phyloP scores from a whole-genome alignment of 1,284 basidiomycete genomes.

The Ustilago cynodontis region DNA sequence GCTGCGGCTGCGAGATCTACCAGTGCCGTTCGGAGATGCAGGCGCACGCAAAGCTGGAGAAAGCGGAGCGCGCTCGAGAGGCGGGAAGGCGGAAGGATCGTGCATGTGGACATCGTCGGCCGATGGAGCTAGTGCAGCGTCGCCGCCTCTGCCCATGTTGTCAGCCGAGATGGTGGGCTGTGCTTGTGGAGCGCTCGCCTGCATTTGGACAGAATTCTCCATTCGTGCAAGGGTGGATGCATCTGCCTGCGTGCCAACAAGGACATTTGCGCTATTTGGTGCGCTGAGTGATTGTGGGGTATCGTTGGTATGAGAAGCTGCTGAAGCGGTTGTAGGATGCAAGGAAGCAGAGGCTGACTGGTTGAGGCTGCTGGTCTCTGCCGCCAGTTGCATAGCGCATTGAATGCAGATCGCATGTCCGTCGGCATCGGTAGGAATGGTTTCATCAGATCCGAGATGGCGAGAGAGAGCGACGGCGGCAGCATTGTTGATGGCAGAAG shows the following conservation, averaged over 20 bases:
- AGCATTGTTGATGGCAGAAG: conserved; percentile 52
- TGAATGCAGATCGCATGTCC: conserved; percentile 43
- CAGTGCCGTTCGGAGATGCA: conserved; percentile 15
- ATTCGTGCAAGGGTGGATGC: not conserved
- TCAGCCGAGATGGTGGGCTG: conserved; percentile 50
- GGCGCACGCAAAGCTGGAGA: conserved; percentile 35
- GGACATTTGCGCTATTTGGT: not conserved
- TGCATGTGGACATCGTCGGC: conserved; percentile 36
- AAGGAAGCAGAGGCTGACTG: not conserved
- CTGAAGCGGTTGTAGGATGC: not conserved
- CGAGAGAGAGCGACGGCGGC: conserved; percentile 45
- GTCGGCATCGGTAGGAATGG: conserved; percentile 26
- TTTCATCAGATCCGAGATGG: conserved; percentile 35
- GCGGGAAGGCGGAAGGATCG: conserved; percentile 46
- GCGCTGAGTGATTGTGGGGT: conserved; percentile 9
- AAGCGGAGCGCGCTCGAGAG: conserved; percentile 34
- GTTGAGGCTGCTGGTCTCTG: not conserved
- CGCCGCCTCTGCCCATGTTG: conserved; percentile 58
- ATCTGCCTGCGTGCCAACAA: not conserved
- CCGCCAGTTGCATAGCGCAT: conserved; percentile 30
- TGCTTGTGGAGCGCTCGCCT: conserved; percentile 11
- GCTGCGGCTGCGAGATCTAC: conserved; percentile 35
- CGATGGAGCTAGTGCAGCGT: conserved; percentile 23
- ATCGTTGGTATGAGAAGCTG: conserved; percentile 9
- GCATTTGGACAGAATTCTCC: not conserved